Percentiles rank a stretch among this genome's conserved stretches.
These are phyloP conservation scores for Rhexocercosporidium sp. DNA, from an alignment of 2,329 filamentous ascomycete genomes.

Conservation along the genomic window DNA sequence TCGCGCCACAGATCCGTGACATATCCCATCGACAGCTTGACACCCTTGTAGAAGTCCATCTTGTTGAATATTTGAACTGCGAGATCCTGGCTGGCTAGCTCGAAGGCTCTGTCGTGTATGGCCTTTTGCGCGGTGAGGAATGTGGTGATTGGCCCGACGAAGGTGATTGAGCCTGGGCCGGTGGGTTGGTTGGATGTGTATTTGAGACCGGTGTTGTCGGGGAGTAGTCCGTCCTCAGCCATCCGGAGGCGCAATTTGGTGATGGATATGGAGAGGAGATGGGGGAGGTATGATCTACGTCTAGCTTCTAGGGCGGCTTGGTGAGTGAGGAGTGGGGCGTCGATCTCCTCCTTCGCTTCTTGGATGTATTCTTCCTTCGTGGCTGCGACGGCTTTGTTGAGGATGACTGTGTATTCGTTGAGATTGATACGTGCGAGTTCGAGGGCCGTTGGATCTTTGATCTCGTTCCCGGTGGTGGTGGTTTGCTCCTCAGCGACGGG, in stretches of 20 bases:
- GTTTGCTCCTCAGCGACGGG: not conserved
- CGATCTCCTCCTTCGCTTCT: not conserved
- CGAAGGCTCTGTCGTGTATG: not conserved
- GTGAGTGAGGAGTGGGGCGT: not conserved
- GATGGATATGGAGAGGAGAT: not conserved
- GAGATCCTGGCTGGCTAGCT: not conserved
- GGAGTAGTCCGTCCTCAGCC: not conserved
- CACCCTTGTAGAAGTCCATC: not conserved
- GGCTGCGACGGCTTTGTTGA: not conserved
- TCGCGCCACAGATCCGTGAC: not conserved
- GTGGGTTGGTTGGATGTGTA: not conserved
- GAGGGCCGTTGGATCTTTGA: not conserved
- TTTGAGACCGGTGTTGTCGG: not conserved
- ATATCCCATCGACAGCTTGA: not conserved
- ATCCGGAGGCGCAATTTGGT: not conserved
- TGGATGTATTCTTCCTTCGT: not conserved
- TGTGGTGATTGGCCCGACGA: not conserved
- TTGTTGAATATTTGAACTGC: not conserved
- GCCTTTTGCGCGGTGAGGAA: not conserved
- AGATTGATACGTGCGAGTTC: not conserved
- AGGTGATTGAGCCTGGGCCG: conserved; percentile 2
- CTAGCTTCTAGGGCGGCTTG: not conserved
- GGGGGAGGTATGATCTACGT: not conserved
- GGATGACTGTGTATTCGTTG: not conserved
- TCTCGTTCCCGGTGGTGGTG: not conserved